phyloP scores from a whole-genome alignment of 1,139 yeast species.

The Blastobotrys buckinghamii region DNA sequence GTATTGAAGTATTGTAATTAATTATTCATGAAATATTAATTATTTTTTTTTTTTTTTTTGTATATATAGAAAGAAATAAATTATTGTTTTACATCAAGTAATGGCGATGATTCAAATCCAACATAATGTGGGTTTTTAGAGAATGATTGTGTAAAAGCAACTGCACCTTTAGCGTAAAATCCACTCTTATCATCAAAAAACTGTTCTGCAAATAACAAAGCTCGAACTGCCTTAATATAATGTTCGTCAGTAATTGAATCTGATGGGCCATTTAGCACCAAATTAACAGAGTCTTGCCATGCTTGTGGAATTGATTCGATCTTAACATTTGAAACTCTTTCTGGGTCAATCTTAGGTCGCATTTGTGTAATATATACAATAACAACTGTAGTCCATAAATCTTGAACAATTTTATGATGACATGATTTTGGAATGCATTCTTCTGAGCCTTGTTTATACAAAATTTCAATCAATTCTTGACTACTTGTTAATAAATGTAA shows the following conservation, averaged over 20 bases:
- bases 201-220: slow-evolving; percentile 24
- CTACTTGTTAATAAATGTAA: slow-evolving; percentile 30
- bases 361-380: slow-evolving; percentile 22
- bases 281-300: slow-evolving; percentile 20
- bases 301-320: slow-evolving; percentile 15
- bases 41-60: too few relatives aligned
- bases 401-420: slow-evolving; percentile 16
- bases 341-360: slow-evolving; percentile 22
- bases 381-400: slow-evolving; percentile 22
- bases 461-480: slow-evolving; percentile 28
- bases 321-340: slow-evolving; percentile 13
- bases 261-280: slow-evolving; percentile 16
- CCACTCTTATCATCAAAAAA: slow-evolving; percentile 18
- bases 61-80: neutral
- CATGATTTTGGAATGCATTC: slow-evolving; percentile 17
- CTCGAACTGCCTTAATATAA: slow-evolving; percentile 26
- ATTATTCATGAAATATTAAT: too few relatives aligned
- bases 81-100: neutral
- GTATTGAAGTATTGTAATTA: slow-evolving; percentile 13
- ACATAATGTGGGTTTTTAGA: slow-evolving; percentile 12
- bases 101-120: slow-evolving; percentile 7
- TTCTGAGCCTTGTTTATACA: slow-evolving; percentile 13
- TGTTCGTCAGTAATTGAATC: slow-evolving; percentile 21
- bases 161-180: slow-evolving; percentile 24
- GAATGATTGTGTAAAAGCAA: slow-evolving; percentile 16